phyloP scores from a whole-genome alignment of 2,329 filamentous ascomycete genomes.

The Diaporthe ampelina region DNA sequence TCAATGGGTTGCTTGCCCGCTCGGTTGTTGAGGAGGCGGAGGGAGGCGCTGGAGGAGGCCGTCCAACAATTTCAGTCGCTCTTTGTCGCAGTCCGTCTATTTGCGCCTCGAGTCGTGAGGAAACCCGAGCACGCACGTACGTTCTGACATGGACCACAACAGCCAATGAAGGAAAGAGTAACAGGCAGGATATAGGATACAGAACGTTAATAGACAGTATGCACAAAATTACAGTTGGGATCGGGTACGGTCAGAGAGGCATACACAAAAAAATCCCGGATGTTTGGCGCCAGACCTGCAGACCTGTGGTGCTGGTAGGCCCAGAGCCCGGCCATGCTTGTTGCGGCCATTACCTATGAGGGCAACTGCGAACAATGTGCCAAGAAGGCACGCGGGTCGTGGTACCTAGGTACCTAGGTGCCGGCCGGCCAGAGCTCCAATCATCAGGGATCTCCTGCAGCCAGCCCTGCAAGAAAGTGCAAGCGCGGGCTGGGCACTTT shows the following conservation, averaged over 20 bases:
- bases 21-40: conserved; percentile 14
- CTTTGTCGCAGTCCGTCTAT: background rate
- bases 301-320: background rate
- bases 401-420: conserved; percentile 1
- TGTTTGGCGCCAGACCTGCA: conserved; percentile 16
- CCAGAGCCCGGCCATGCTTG: background rate
- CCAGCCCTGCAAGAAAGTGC: conserved; percentile 24
- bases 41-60: conserved; percentile 5
- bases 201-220: background rate
- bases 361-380: conserved; percentile 21
- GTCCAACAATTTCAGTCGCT: background rate
- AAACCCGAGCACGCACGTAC: background rate
- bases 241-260: conserved; percentile 1
- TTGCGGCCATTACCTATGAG: conserved; percentile 11
- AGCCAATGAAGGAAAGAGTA: background rate
- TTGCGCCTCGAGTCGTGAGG: conserved; percentile 18
- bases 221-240: background rate
- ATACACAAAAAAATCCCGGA: background rate
- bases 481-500: conserved; percentile 24
- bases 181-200: background rate
- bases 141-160: background rate
- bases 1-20: conserved; percentile 3
- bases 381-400: conserved; percentile 14
- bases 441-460: conserved; percentile 26
- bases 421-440: conserved; percentile 10